Evolutionary conservation across 176 grass and related monocot species (phyloP).

Genomic region (Oryza glaberrima): DNA sequence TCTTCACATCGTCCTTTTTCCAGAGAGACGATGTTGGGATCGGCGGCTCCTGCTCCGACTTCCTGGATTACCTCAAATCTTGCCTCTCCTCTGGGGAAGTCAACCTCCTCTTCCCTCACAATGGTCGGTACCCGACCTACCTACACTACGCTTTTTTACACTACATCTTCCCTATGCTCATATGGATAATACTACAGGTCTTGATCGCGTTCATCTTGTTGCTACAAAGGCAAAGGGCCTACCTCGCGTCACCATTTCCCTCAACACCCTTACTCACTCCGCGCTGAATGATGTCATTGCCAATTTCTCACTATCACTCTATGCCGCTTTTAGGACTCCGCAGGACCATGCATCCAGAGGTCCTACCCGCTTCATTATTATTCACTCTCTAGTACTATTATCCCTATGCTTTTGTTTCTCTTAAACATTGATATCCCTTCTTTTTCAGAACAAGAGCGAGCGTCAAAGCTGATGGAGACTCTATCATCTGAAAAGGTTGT

Average conservation of each 20-base stretch:
- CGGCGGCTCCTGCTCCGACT: slow-evolving; percentile 79
- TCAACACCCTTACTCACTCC: slow-evolving; percentile 49
- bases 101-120: slow-evolving; percentile 47
- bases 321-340: slow-evolving; percentile 51
- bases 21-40: slow-evolving; percentile 76
- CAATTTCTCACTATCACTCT: slow-evolving; percentile 65
- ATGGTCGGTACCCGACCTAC: neutral
- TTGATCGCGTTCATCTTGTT: slow-evolving; percentile 46
- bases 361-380: slow-evolving; percentile 28
- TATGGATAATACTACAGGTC: slow-evolving; percentile 14
- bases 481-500: slow-evolving; percentile 81
- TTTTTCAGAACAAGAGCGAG: slow-evolving; percentile 68
- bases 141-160: too few species aligned
- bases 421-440: neutral
- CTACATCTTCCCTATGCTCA: too few species aligned
- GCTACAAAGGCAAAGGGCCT: slow-evolving; percentile 87
- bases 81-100: slow-evolving; percentile 65
- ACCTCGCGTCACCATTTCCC: slow-evolving; percentile 74
- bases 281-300: slow-evolving; percentile 52
- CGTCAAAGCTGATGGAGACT: slow-evolving; percentile 52
- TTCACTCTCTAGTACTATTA: too few species aligned
- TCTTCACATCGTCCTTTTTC: too few species aligned
- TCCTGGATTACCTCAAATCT: slow-evolving; percentile 76
- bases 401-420: neutral
- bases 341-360: slow-evolving; percentile 58